These are phyloP conservation scores for Thalassiosira mediterranea DNA, from an alignment of 352 stramenopile genomes.

Conservation along the genomic window DNA sequence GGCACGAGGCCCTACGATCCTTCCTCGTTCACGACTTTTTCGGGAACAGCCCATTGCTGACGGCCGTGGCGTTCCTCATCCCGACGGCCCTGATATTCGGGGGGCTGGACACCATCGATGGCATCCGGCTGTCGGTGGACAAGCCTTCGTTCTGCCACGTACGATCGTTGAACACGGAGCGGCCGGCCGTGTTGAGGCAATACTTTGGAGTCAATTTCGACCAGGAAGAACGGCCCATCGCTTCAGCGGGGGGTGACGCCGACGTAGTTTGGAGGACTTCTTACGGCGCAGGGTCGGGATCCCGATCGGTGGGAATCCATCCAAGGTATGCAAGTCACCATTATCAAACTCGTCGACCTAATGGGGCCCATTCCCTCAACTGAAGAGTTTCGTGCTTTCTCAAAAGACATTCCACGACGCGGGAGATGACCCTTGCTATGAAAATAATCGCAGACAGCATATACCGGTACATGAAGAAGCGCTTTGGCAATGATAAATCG, in stretches of 20 bases:
- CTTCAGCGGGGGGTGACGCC: neutral
- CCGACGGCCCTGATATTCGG: conserved; percentile 8
- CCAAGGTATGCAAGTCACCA: conserved; percentile 6
- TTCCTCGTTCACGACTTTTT: conserved; percentile 19
- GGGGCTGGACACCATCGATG: conserved; percentile 18
- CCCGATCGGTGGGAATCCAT: conserved; percentile 16
- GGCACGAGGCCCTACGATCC: conserved; percentile 7
- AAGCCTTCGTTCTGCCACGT: conserved; percentile 13
- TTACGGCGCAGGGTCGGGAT: conserved; percentile 16
- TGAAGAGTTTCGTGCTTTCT: too few relatives aligned
- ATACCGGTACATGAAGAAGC: conserved; percentile 2
- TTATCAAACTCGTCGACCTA: too few relatives aligned
- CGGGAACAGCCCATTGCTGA: conserved; percentile 13
- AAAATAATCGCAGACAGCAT: conserved; percentile 9
- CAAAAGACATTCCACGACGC: conserved; percentile 22
- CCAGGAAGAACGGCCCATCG: too few relatives aligned
- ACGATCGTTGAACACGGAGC: conserved; percentile 12
- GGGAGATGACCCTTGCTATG: conserved; percentile 22
- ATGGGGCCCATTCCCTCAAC: too few relatives aligned
- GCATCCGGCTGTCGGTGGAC: conserved; percentile 14
- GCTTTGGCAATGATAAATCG: conserved; percentile 4
- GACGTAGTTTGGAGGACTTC: conserved; percentile 10
- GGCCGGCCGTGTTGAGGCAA: conserved; percentile 14
- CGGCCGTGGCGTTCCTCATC: conserved; percentile 14
- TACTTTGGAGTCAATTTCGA: conserved; percentile 21